phyloP scores from a whole-genome alignment of 352 stramenopile species.

The Phytophthora quininea region DNA sequence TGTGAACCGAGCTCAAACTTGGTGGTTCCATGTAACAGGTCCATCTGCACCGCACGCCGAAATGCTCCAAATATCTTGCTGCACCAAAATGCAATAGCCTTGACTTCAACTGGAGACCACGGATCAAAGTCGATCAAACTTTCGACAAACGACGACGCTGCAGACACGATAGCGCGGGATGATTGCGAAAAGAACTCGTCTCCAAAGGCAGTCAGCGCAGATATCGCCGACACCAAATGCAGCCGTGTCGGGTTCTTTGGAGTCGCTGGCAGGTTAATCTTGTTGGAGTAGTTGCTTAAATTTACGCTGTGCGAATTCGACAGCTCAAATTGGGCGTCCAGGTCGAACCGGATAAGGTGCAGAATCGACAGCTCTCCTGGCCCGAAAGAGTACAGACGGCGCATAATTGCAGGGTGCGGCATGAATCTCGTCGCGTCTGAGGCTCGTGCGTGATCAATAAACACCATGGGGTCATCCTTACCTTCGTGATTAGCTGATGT shows the following conservation, averaged over 20 bases:
- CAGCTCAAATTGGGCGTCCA: neutral
- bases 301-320: neutral
- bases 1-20: neutral
- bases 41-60: neutral
- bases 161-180: neutral
- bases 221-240: neutral
- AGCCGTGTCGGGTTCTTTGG: neutral
- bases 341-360: neutral
- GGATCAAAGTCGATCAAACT: neutral
- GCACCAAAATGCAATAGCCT: neutral
- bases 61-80: neutral
- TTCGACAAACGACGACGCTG: neutral
- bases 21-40: neutral
- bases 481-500: neutral
- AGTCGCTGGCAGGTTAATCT: neutral
- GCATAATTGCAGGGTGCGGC: neutral
- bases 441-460: neutral
- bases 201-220: neutral
- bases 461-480: neutral
- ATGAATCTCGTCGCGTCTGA: neutral
- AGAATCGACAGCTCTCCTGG: neutral
- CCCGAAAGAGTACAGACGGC: neutral
- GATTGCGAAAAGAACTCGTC: neutral
- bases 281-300: neutral
- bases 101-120: neutral